These are phyloP conservation scores for Thermochaetoides thermophila DNA, from an alignment of 495 filamentous ascomycete species.

Conservation along the genomic window DNA sequence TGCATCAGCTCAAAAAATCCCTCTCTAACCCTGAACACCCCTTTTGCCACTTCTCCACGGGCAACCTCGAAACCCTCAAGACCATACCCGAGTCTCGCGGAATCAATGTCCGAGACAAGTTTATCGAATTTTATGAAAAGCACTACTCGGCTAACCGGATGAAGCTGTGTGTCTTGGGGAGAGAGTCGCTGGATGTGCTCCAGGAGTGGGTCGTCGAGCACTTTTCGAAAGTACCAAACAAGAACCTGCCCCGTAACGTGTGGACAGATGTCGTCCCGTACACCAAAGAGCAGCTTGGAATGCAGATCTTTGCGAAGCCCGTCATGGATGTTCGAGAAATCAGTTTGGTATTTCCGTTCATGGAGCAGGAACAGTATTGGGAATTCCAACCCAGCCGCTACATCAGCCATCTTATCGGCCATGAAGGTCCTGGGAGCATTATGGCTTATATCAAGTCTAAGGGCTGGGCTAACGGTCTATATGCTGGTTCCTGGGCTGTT, in stretches of 20 bases:
- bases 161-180: slow-evolving; percentile 85
- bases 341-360: slow-evolving; percentile 76
- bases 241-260: slow-evolving; percentile 63
- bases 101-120: slow-evolving; percentile 79
- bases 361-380: slow-evolving; percentile 75
- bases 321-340: slow-evolving; percentile 85
- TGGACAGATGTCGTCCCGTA: slow-evolving; percentile 67
- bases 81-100: slow-evolving; percentile 68
- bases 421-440: slow-evolving; percentile 94
- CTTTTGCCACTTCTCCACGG: slow-evolving; percentile 92
- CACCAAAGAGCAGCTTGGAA: slow-evolving; percentile 50
- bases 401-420: slow-evolving; percentile 84
- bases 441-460: slow-evolving; percentile 89
- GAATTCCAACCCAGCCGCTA: slow-evolving; percentile 80
- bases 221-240: slow-evolving; percentile 73
- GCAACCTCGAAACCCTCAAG: slow-evolving; percentile 80
- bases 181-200: slow-evolving; percentile 76
- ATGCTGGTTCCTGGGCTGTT: slow-evolving; percentile 58
- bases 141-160: slow-evolving; percentile 93
- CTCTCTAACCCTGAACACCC: slow-evolving; percentile 82
- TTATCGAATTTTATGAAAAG: slow-evolving; percentile 81
- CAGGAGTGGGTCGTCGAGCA: slow-evolving; percentile 79
- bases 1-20: slow-evolving; percentile 84
- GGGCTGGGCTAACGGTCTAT: slow-evolving; percentile 84
- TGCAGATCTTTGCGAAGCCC: slow-evolving; percentile 83